Base-by-base conservation (phyloP, 2,329 filamentous ascomycete genomes). In the Colletotrichum sp. region DNA sequence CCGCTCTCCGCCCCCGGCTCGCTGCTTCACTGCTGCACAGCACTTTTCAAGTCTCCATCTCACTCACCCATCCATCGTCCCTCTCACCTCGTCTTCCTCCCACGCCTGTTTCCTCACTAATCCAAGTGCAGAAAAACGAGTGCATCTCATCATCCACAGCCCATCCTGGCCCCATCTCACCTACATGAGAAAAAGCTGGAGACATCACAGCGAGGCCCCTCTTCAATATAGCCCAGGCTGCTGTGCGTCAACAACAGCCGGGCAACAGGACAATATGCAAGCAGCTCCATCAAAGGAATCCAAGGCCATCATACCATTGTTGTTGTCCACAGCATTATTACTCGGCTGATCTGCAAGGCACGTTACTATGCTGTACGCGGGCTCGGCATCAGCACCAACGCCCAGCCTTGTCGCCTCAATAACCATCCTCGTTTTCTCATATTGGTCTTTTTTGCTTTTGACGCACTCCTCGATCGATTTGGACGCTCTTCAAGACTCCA, bases 301-400 rank as follows among this genome's bases (percentile, higher is more conserved):
- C 4, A 18, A 68, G 24, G n/a, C 32, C 8, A 74, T 69, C 49
- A 52, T 60, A 26, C 26, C 55, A 62, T 57, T 24, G 24, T 28
- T 63, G 10, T 52, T 63, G 10, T 52, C 34, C 65, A n/a, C 70
- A 21, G 39, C 65, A 63, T 59, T 18, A 49, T 65, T 52, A 15
- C 64, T 68, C 65, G 71, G 59, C 49, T 66, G 34, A 74, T 65
- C 59, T 76, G 71, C 70, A 68, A 74, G 59, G 70, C 70, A 73
- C 34, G 34, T 64, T 64, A 36, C 64, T 26, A 39, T 30, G 49
- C 52, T 28, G 55, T 59, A 44, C 26, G 44, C 52, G 71, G 18
- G 36, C 52, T 36, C 34, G 28, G 66, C 66, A 68, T 32, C 66
- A 39, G 66, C 66, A 68, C n/a, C 44, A 57, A 44, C 34, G 32